Conservation (phyloP, 2,329 filamentous ascomycete species). For the Colletotrichum euphorbiae region DNA sequence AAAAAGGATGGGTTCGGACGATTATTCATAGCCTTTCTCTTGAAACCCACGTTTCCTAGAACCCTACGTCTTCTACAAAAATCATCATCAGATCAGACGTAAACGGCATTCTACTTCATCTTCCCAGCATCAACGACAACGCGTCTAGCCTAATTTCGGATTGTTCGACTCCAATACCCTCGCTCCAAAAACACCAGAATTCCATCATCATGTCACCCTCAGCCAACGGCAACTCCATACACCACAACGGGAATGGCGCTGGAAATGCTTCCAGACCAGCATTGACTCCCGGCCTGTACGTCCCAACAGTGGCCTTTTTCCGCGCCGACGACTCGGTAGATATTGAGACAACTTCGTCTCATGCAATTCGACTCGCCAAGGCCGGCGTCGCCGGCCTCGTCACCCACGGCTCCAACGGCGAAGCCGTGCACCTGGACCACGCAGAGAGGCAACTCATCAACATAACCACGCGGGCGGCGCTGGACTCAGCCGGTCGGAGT, state of each 20-base stretch:
- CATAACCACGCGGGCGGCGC: slow-evolving; percentile 62
- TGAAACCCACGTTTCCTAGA: background rate
- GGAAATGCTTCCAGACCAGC: slow-evolving; percentile 10
- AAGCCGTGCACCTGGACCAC: slow-evolving; percentile 67
- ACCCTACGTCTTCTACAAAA: background rate
- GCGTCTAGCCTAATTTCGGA: background rate
- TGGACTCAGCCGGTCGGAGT: slow-evolving; percentile 51
- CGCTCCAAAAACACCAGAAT: background rate
- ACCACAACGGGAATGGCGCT: slow-evolving; percentile 27
- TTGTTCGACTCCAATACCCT: background rate
- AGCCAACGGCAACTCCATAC: slow-evolving; percentile 22
- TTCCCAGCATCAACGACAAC: background rate
- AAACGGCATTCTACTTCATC: background rate
- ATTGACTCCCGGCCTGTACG: slow-evolving; percentile 62
- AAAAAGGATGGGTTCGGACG: slow-evolving; percentile 9
- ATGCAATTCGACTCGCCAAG: slow-evolving; percentile 69
- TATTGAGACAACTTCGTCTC: slow-evolving; percentile 59
- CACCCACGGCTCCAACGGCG: slow-evolving; percentile 79
- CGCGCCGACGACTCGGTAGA: slow-evolving; percentile 66
- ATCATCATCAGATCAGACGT: background rate
- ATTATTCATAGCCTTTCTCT: slow-evolving; percentile 12
- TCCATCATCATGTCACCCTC: slow-evolving; percentile 32
- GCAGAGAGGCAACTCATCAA: slow-evolving; percentile 68
- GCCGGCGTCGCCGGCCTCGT: slow-evolving; percentile 75
- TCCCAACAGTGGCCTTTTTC: slow-evolving; percentile 74